Percentiles rank a stretch among this genome's conserved stretches.
Evolutionary conservation across 345 rosid species (phyloP).

Genomic region (Abelmoschus esculentus): DNA sequence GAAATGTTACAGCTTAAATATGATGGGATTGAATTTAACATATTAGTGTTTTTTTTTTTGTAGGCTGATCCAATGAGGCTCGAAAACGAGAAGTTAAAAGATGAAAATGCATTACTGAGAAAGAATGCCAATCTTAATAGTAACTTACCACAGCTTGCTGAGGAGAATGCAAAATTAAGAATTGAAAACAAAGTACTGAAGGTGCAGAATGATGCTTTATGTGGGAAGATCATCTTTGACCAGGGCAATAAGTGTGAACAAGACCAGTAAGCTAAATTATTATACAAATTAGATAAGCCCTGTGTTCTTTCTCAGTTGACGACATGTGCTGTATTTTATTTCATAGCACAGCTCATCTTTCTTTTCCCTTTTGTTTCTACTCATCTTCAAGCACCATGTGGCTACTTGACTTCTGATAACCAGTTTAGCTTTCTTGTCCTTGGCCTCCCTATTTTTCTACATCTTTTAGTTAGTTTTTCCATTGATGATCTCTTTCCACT

Average conservation of each 20-base stretch:
- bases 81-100: not conserved
- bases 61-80: not conserved
- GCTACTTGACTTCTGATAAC: not conserved
- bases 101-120: not conserved
- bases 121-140: not conserved
- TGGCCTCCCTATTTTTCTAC: not conserved
- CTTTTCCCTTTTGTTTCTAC: not conserved
- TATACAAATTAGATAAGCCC: not conserved
- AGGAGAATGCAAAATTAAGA: slow-evolving; percentile 1
- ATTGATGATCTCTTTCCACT: too few relatives aligned
- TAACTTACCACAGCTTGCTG: not conserved
- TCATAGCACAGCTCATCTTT: not conserved
- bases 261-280: not conserved
- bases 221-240: not conserved
- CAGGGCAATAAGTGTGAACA: not conserved
- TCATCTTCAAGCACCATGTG: not conserved
- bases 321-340: not conserved
- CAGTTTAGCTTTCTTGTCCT: not conserved
- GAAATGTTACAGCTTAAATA: too few relatives aligned
- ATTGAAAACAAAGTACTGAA: not conserved
- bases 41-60: not conserved
- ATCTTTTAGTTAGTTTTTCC: too few relatives aligned
- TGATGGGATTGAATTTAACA: too few relatives aligned
- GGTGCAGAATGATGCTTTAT: slow-evolving; percentile 7
- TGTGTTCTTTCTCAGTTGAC: not conserved